phyloP scores from a whole-genome alignment of 805 yeast species.

The Kregervanrija pseudodelftensis region DNA sequence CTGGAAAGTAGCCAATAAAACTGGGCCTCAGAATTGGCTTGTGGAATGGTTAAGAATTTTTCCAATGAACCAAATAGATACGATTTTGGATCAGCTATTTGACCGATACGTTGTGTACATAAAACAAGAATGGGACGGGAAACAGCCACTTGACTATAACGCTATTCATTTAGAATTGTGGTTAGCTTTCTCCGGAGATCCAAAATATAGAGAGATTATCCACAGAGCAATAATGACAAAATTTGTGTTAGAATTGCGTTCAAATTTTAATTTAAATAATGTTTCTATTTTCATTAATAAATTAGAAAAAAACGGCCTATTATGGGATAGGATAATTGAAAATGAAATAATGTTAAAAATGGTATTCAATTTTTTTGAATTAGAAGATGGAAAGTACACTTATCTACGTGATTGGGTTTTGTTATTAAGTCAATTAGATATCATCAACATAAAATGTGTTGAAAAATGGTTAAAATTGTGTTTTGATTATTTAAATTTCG shows the following conservation, averaged over 20 bases:
- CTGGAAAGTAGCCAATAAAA: slow-evolving; percentile 1
- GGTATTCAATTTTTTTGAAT: slow-evolving; percentile 6
- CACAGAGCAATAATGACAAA: slow-evolving; percentile 43
- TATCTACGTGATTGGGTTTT: too few species aligned
- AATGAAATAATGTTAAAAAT: slow-evolving; percentile 16
- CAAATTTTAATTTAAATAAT: not conserved
- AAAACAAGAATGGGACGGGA: slow-evolving; percentile 13
- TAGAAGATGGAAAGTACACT: not conserved
- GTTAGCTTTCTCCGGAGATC: slow-evolving; percentile 27
- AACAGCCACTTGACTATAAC: not conserved
- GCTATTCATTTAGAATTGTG: slow-evolving; percentile 22
- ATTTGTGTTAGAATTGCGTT: slow-evolving; percentile 35
- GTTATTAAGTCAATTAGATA: not conserved
- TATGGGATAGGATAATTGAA: slow-evolving; percentile 9
- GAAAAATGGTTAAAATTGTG: slow-evolving; percentile 7
- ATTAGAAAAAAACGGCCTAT: not conserved
- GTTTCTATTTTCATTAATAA: not conserved
- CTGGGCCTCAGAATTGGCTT: slow-evolving; percentile 11
- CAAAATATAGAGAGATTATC: slow-evolving; percentile 13
- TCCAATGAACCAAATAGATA: not conserved
- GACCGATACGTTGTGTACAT: slow-evolving; percentile 19
- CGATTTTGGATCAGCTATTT: slow-evolving; percentile 2
- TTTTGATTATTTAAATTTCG: slow-evolving; percentile 12
- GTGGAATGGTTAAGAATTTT: not conserved
- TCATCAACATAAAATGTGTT: slow-evolving; percentile 1